These are phyloP conservation scores for Nidula niveotomentosa DNA, from an alignment of 1,284 basidiomycete genomes.

Conservation along the genomic window DNA sequence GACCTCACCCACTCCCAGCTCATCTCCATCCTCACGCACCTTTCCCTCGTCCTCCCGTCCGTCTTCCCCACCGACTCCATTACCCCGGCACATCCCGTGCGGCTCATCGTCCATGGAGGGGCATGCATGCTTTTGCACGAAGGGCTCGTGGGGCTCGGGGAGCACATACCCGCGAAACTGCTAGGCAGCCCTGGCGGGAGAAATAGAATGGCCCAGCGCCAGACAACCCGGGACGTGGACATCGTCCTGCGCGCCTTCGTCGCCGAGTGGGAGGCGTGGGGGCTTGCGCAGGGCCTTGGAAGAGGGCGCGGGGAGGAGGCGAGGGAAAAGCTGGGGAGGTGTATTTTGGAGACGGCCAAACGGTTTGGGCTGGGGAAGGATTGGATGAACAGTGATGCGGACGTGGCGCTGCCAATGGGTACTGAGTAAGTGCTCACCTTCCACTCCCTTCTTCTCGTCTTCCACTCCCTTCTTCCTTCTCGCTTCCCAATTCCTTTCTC, in stretches of 20 bases:
- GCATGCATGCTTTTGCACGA: conserved; percentile 1
- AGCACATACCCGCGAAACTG: conserved; percentile 5
- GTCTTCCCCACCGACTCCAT: conserved; percentile 7
- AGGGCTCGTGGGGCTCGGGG: not conserved
- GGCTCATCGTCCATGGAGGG: not conserved
- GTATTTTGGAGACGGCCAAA: conserved; percentile 53
- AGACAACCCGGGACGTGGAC: not conserved
- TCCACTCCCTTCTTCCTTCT: conserved; percentile 3
- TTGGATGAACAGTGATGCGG: conserved; percentile 74
- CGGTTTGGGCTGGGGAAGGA: conserved; percentile 54
- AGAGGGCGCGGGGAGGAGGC: conserved; percentile 33
- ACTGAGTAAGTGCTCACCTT: conserved; percentile 45
- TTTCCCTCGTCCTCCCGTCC: conserved; percentile 42
- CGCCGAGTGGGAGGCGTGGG: not conserved
- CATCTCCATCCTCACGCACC: conserved; percentile 41
- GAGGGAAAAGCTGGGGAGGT: conserved; percentile 47
- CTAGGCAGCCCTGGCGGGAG: not conserved
- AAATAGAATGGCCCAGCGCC: not conserved
- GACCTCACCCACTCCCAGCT: conserved; percentile 37
- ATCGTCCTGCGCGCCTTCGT: not conserved
- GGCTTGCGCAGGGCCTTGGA: not conserved
- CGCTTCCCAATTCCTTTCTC: not conserved
- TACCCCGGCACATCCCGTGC: conserved; percentile 1
- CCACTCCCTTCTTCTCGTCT: not conserved
- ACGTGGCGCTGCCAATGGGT: conserved; percentile 63